These are phyloP conservation scores for Monosporascus ibericus DNA, from an alignment of 2,329 filamentous ascomycete species.

Conservation along the genomic window DNA sequence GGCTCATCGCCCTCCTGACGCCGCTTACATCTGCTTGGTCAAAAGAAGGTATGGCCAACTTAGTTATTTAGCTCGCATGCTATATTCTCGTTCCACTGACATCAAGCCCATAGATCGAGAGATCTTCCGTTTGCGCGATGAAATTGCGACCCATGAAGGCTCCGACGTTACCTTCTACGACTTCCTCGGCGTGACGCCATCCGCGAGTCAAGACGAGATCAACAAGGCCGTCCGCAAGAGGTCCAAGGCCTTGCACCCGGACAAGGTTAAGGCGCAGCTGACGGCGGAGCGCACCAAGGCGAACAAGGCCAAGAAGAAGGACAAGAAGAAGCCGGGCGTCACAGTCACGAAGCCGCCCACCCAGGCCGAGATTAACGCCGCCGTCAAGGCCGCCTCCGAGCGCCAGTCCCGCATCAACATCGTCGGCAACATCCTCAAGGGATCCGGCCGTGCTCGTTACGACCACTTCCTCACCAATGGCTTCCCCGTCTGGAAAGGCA, in stretches of 20 bases:
- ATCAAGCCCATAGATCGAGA: conserved; percentile 66
- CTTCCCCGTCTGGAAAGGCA: conserved; percentile 94
- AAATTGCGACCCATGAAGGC: conserved; percentile 71
- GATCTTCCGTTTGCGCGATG: conserved; percentile 92
- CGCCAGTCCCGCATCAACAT: conserved; percentile 79
- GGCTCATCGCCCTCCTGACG: conserved; percentile 62
- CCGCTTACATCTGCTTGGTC: conserved; percentile 71
- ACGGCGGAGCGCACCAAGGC: conserved; percentile 59
- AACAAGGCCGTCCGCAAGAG: conserved; percentile 91
- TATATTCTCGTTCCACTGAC: neutral
- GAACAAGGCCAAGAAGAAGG: conserved; percentile 45
- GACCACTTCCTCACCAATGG: conserved; percentile 91
- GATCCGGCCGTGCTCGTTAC: conserved; percentile 76
- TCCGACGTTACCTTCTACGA: conserved; percentile 85
- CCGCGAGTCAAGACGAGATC: conserved; percentile 79
- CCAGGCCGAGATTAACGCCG: conserved; percentile 68
- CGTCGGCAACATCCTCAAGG: conserved; percentile 79
- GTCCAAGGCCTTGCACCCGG: conserved; percentile 77
- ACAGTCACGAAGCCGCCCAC: conserved; percentile 66
- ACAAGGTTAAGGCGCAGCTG: conserved; percentile 88
- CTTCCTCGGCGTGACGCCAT: conserved; percentile 70
- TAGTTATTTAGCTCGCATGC: neutral
- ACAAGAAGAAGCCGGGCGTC: conserved; percentile 51
- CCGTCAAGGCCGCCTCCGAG: conserved; percentile 74
- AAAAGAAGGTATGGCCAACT: conserved; percentile 63